A percentile compares a stretch with the other conserved stretches of the same genome.
Conservation (phyloP, 192 early-diverging fungal species). For the Spinellus fusiger region DNA sequence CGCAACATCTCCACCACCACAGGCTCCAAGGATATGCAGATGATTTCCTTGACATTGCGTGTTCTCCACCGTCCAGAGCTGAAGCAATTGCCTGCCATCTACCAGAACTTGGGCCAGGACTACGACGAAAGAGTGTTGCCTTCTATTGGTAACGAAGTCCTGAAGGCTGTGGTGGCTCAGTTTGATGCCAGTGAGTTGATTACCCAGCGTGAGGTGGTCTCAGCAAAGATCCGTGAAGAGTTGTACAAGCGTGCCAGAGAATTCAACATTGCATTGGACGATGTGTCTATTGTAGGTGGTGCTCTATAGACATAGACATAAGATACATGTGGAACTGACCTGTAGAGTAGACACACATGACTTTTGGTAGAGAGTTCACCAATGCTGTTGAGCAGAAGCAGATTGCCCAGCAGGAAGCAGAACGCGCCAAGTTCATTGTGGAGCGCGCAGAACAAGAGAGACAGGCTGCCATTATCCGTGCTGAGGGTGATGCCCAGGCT, state of each 20-base stretch:
- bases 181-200: slow-evolving; percentile 97
- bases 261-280: slow-evolving; percentile 94
- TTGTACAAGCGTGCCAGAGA: slow-evolving; percentile 88
- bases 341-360: slow-evolving; percentile 82
- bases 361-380: slow-evolving; percentile 98
- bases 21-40: slow-evolving; percentile 99
- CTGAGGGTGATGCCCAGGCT: slow-evolving; percentile 96
- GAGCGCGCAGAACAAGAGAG: slow-evolving; percentile 98
- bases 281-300: slow-evolving; percentile 88
- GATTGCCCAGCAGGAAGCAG: slow-evolving; percentile 99
- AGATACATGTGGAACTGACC: not conserved
- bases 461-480: slow-evolving; percentile 91
- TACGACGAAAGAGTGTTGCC: slow-evolving; percentile 98
- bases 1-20: slow-evolving; percentile 98
- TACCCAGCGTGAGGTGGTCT: slow-evolving; percentile 95
- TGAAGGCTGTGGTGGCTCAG: slow-evolving; percentile 97
- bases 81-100: slow-evolving; percentile 70
- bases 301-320: not conserved
- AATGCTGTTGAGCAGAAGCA: slow-evolving; percentile 98
- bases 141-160: slow-evolving; percentile 97
- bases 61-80: slow-evolving; percentile 86
- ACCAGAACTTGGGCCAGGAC: slow-evolving; percentile 87
- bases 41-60: slow-evolving; percentile 90
- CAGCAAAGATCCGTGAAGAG: slow-evolving; percentile 87
- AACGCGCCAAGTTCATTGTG: slow-evolving; percentile 96